These are phyloP conservation scores for Cylindrodendrum hubeiense DNA, from an alignment of 2,329 filamentous ascomycete species.

Conservation along the genomic window DNA sequence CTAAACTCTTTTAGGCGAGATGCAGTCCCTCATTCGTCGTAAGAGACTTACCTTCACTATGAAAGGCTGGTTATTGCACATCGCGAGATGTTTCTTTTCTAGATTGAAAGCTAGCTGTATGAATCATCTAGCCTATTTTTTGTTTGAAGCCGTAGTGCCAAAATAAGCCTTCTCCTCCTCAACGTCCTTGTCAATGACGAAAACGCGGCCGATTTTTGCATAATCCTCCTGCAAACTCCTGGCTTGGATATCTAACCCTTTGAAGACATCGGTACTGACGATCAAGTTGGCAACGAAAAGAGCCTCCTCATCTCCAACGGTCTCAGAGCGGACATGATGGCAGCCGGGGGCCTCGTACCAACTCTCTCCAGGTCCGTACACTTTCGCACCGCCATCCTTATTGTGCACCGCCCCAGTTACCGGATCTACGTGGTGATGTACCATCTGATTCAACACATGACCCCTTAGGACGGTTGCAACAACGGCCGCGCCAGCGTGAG, in stretches of 20 bases:
- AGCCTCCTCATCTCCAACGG: conserved; percentile 26
- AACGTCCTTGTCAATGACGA: conserved; percentile 32
- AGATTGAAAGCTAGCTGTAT: too few species aligned
- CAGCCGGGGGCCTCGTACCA: conserved; percentile 35
- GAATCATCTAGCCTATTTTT: too few species aligned
- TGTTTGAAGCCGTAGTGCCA: too few species aligned
- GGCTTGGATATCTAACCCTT: conserved; percentile 22
- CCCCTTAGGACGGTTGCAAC: conserved; percentile 29
- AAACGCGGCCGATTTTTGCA: conserved; percentile 23
- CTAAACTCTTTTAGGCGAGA: too few species aligned
- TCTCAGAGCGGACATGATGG: conserved; percentile 36
- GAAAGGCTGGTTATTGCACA: too few species aligned
- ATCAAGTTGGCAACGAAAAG: conserved; percentile 30
- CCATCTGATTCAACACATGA: conserved; percentile 33
- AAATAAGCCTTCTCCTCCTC: conserved; percentile 24
- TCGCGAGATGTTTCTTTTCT: too few species aligned
- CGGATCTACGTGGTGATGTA: conserved; percentile 24
- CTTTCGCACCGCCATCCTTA: conserved; percentile 27
- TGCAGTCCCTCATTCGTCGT: too few species aligned
- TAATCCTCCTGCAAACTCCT: conserved; percentile 18
- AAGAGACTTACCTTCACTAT: too few species aligned
- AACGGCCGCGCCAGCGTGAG: conserved; percentile 26
- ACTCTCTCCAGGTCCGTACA: conserved; percentile 32
- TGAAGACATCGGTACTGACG: conserved; percentile 25
- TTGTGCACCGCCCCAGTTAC: conserved; percentile 11